Conservation (phyloP, 176 grass and related monocot species). For the Leersia perrieri region DNA sequence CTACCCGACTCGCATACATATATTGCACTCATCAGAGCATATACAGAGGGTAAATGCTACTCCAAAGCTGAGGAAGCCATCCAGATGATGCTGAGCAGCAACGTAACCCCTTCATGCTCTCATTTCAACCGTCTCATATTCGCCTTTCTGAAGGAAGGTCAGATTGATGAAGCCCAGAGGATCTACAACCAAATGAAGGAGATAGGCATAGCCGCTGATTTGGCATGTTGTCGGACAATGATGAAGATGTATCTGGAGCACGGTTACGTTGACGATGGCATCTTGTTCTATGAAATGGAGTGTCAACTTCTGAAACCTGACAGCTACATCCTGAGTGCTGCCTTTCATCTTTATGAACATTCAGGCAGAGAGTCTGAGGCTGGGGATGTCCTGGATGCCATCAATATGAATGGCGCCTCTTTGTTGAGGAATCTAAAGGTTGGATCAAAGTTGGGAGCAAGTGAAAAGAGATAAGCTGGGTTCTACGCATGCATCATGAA, state of each 20-base stretch:
- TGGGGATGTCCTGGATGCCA: slow-evolving; percentile 48
- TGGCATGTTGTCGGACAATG: slow-evolving; percentile 71
- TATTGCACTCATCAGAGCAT: slow-evolving; percentile 58
- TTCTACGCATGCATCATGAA: not conserved
- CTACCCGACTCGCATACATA: slow-evolving; percentile 68
- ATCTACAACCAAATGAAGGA: slow-evolving; percentile 52
- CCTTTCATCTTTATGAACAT: slow-evolving; percentile 67
- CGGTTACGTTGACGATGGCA: slow-evolving; percentile 51
- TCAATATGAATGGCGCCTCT: slow-evolving; percentile 40
- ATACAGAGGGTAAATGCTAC: slow-evolving; percentile 47
- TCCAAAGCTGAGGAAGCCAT: slow-evolving; percentile 56
- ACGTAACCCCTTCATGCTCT: slow-evolving; percentile 45
- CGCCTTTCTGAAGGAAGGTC: slow-evolving; percentile 59
- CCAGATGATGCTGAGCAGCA: slow-evolving; percentile 45
- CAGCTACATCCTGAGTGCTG: slow-evolving; percentile 72
- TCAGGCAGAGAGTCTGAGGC: slow-evolving; percentile 49
- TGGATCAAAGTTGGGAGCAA: slow-evolving; percentile 46
- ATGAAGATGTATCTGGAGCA: slow-evolving; percentile 73
- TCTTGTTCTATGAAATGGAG: slow-evolving; percentile 60
- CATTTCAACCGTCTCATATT: slow-evolving; percentile 85
- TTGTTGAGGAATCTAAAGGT: slow-evolving; percentile 70
- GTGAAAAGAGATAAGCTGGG: not conserved
- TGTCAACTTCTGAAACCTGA: slow-evolving; percentile 55
- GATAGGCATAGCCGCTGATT: slow-evolving; percentile 45
- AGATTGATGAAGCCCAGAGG: slow-evolving; percentile 54